These are phyloP conservation scores for Backusella liffmaniae DNA, from an alignment of 192 early-diverging fungal genomes.

Conservation along the genomic window DNA sequence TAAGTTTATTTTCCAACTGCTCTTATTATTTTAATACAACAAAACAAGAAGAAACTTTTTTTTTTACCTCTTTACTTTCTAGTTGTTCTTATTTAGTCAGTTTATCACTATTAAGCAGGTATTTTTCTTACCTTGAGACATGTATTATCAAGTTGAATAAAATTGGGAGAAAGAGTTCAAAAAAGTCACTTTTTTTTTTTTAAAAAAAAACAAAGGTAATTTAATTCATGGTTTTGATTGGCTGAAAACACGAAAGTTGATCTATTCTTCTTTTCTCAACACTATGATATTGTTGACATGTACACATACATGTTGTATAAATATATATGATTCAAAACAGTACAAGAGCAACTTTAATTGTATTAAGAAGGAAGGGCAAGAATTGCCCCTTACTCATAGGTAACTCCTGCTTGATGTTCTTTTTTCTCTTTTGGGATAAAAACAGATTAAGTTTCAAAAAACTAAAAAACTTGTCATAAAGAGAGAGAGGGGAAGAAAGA, in stretches of 20 bases:
- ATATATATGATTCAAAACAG: background rate
- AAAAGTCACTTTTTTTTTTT: constrained; percentile 8
- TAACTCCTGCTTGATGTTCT: background rate
- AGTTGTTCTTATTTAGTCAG: background rate
- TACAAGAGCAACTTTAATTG: background rate
- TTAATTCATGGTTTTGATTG: background rate
- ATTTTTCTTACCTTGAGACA: background rate
- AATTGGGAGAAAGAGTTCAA: background rate
- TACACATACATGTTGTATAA: background rate
- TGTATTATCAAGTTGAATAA: background rate
- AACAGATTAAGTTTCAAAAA: background rate
- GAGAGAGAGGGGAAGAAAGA: background rate
- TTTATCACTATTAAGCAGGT: constrained; percentile 3
- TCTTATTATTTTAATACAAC: background rate
- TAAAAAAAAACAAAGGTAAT: background rate
- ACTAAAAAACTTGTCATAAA: background rate
- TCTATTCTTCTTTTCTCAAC: background rate
- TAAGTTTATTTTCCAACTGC: constrained; percentile 6
- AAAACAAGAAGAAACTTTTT: background rate
- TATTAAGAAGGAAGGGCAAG: background rate
- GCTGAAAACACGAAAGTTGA: background rate
- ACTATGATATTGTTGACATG: background rate
- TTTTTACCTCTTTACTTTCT: background rate
- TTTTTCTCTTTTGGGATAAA: background rate
- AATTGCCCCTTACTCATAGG: background rate